These are phyloP conservation scores for Aspergillus sergii DNA, from an alignment of 2,329 filamentous ascomycete species.

Conservation along the genomic window DNA sequence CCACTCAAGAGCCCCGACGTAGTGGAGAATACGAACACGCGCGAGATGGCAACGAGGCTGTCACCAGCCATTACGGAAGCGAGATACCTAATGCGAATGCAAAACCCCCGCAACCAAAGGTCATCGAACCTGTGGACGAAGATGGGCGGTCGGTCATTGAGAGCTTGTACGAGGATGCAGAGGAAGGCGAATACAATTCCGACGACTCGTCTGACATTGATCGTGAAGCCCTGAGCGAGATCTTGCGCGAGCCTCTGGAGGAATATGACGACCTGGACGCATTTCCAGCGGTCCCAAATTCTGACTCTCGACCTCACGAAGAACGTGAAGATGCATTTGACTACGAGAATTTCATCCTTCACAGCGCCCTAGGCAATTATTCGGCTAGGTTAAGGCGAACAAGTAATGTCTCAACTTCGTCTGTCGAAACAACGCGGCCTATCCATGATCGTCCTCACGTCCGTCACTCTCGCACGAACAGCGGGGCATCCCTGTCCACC, in stretches of 20 bases:
- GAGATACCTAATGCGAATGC: slow-evolving; percentile 4
- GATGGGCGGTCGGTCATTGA: slow-evolving; percentile 35
- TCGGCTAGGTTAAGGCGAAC: slow-evolving; percentile 33
- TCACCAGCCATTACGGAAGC: slow-evolving; percentile 7
- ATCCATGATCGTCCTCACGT: slow-evolving; percentile 20
- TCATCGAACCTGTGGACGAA: slow-evolving; percentile 21
- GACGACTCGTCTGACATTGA: slow-evolving; percentile 55
- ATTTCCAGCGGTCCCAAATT: slow-evolving; percentile 41
- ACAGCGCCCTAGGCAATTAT: slow-evolving; percentile 79
- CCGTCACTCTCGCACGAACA: slow-evolving; percentile 54
- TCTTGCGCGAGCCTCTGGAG: slow-evolving; percentile 52
- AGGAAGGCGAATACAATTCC: slow-evolving; percentile 42
- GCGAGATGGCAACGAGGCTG: slow-evolving; percentile 12
- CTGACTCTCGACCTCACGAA: slow-evolving; percentile 75
- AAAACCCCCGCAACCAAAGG: slow-evolving; percentile 9
- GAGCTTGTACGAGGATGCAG: slow-evolving; percentile 48
- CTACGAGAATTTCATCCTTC: slow-evolving; percentile 93
- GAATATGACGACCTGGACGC: slow-evolving; percentile 40
- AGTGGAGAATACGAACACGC: slow-evolving; percentile 25
- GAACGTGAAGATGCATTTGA: slow-evolving; percentile 94
- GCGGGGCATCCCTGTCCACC: slow-evolving; percentile 63
- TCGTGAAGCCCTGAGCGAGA: slow-evolving; percentile 59
- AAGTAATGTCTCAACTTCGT: slow-evolving; percentile 48
- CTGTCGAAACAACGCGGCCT: slow-evolving; percentile 54
- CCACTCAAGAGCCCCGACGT: slow-evolving; percentile 19